Base-by-base conservation (phyloP, 1,284 basidiomycete species). In the Apiotrichum brassicae region DNA sequence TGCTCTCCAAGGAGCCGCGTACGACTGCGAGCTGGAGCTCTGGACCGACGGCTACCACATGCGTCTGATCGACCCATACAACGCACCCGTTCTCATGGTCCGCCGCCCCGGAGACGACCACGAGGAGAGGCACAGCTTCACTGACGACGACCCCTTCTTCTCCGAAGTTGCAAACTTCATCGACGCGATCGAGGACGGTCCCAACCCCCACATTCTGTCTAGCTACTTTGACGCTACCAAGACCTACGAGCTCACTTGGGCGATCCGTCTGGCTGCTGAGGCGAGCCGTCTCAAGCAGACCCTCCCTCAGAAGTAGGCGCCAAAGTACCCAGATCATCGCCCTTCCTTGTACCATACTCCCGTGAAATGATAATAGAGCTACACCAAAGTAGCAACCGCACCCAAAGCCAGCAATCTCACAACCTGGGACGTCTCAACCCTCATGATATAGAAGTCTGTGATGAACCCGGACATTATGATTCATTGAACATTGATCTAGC, bases 11-110 rank as follows among this genome's bases (percentile, higher is more conserved):
- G 92, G 90, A 43, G 82, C 79, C 59, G 83, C 90, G 70, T 95
- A 95, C 74, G 87, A 85, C 62, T 94, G 91, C 69, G 91, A 94
- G 75, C 77, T 95, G 39, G 91, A 93, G 69, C 83, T 93, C 30
- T 88, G 84, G 74, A 86, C 87, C 25, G 92, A 95, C 68, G 92
- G 53, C 40, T 72, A 62, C 56, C 58, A 57, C 53, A 60, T 56
- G 57, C 88, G 86, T 70, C 80, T 94, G 22, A 86, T 92, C 40
- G 87, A 95, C 74, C 89, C 91, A 0, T 79, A 79, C 73, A 75
- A 78, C 59, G 66, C 73, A 62, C 92, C 92, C 3, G 78, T 86
- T 5, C 81, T 95, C 30, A 85, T 85, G 66, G 78, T 95, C 54
- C 87, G 91, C 65, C 81, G 80, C 64, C 87, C 88, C 2, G 87